Conservation (phyloP, 1,139 yeast species). For the Entelexis sorbosivorans region DNA sequence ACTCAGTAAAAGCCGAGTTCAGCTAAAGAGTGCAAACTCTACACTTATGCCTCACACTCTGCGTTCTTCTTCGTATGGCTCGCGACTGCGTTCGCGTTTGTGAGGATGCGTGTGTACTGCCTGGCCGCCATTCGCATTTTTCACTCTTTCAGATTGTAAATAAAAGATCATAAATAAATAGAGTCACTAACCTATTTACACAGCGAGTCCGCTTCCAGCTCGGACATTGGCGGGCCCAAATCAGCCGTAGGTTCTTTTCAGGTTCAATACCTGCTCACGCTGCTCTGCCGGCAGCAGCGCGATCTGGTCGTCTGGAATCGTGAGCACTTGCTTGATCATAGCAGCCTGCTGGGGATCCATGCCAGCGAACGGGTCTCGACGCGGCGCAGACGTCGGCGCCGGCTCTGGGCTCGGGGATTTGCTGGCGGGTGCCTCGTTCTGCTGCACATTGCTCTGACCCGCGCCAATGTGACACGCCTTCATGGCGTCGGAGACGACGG, state of each 20-base stretch:
- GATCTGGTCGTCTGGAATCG: slow-evolving; percentile 55
- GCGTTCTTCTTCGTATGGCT: too few species aligned
- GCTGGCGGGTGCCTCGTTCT: slow-evolving; percentile 2
- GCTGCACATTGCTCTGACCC: slow-evolving; percentile 13
- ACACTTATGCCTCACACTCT: too few species aligned
- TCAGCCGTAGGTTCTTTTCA: slow-evolving; percentile 15
- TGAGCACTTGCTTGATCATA: slow-evolving; percentile 41
- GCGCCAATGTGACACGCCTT: slow-evolving; percentile 13
- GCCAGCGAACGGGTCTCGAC: slow-evolving; percentile 17
- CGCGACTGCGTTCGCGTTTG: too few species aligned
- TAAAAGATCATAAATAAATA: too few species aligned
- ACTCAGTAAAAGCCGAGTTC: too few species aligned
- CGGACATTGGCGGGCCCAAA: too few species aligned
- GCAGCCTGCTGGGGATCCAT: slow-evolving; percentile 31
- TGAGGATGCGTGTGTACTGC: too few species aligned
- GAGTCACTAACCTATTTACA: too few species aligned
- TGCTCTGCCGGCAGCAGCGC: slow-evolving; percentile 51
- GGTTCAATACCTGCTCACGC: slow-evolving; percentile 24
- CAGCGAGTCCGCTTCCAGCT: too few species aligned
- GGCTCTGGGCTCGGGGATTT: neutral
- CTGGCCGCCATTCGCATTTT: too few species aligned
- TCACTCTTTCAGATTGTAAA: too few species aligned
- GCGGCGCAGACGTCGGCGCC: slow-evolving; percentile 2
- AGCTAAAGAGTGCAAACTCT: too few species aligned
- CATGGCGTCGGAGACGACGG: slow-evolving; percentile 34